Conservation (phyloP, 345 rosid genomes). For the Gynandropsis gynandra region DNA sequence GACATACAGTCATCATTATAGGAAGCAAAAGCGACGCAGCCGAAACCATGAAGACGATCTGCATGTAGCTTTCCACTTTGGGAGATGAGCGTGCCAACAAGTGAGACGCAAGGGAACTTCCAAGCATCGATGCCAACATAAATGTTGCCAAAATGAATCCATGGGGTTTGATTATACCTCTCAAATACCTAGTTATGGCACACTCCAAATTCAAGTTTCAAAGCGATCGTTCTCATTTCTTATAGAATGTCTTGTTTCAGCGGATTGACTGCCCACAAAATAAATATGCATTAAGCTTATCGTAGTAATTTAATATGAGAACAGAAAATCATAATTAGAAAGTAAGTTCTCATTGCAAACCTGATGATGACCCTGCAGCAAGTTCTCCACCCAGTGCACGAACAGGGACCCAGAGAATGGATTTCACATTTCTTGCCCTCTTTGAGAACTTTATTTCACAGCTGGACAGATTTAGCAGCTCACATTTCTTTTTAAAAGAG, state of each 20-base stretch:
- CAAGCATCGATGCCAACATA: too few species aligned
- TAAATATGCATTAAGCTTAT: slow-evolving; percentile 15
- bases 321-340: slow-evolving; percentile 21
- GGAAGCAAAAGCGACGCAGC: too few species aligned
- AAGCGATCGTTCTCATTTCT: slow-evolving; percentile 96
- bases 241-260: too few species aligned
- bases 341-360: slow-evolving; percentile 32
- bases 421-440: slow-evolving; percentile 72
- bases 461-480: slow-evolving; percentile 49
- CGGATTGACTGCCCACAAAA: slow-evolving; percentile 49
- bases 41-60: too few species aligned
- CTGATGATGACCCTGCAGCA: slow-evolving; percentile 85
- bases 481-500: slow-evolving; percentile 38
- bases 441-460: slow-evolving; percentile 71
- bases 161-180: slow-evolving; percentile 58
- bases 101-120: too few species aligned
- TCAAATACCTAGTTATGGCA: slow-evolving; percentile 87
- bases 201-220: slow-evolving; percentile 88
- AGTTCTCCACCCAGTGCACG: slow-evolving; percentile 66
- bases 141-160: too few species aligned
- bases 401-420: slow-evolving; percentile 84
- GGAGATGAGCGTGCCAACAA: too few species aligned
- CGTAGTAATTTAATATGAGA: slow-evolving; percentile 17
- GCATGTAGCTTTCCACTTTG: too few species aligned
- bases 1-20: too few species aligned